A percentile compares a stretch with the other conserved stretches of the same genome.
These are phyloP conservation scores for Cryptococcus wingfieldii DNA, from an alignment of 1,284 basidiomycete species.

Conservation along the genomic window DNA sequence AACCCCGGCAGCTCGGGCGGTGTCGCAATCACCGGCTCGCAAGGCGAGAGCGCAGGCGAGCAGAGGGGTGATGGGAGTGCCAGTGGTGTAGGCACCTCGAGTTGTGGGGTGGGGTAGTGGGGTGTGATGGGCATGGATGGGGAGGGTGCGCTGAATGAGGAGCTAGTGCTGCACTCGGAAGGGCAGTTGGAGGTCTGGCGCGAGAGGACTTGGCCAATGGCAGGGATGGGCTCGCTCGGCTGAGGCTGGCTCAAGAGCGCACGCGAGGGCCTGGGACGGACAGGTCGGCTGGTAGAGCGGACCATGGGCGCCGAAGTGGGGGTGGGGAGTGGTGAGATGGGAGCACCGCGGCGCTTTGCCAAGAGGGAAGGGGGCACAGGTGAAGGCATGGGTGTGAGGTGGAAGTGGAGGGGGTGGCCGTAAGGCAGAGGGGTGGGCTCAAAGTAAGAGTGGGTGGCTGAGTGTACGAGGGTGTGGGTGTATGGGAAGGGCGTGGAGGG, in stretches of 20 bases:
- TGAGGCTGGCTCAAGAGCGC: background rate
- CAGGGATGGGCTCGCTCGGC: background rate
- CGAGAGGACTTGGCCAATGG: background rate
- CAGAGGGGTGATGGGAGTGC: slow-evolving; percentile 2
- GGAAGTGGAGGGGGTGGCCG: slow-evolving; percentile 34
- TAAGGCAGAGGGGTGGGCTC: slow-evolving; percentile 7
- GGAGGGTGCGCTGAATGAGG: background rate
- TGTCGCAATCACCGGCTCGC: no score
- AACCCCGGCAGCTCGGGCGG: no score
- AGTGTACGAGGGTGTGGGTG: slow-evolving; percentile 15
- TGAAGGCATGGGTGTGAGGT: slow-evolving; percentile 20
- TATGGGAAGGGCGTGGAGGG: slow-evolving; percentile 28
- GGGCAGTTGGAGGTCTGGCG: background rate
- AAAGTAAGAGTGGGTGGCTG: slow-evolving; percentile 7
- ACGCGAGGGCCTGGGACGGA: background rate
- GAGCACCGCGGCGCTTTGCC: slow-evolving; percentile 16
- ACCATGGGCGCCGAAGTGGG: background rate
- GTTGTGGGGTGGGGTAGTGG: background rate
- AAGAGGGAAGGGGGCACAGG: slow-evolving; percentile 36
- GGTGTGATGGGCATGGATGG: background rate
- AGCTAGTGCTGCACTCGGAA: background rate
- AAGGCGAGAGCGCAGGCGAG: background rate
- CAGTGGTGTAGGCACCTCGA: background rate
- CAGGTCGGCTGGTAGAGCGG: slow-evolving; percentile 1
- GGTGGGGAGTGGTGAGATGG: background rate